Conservation (phyloP, 306 rosid genomes). For the Amphicarpaea edgeworthii region DNA sequence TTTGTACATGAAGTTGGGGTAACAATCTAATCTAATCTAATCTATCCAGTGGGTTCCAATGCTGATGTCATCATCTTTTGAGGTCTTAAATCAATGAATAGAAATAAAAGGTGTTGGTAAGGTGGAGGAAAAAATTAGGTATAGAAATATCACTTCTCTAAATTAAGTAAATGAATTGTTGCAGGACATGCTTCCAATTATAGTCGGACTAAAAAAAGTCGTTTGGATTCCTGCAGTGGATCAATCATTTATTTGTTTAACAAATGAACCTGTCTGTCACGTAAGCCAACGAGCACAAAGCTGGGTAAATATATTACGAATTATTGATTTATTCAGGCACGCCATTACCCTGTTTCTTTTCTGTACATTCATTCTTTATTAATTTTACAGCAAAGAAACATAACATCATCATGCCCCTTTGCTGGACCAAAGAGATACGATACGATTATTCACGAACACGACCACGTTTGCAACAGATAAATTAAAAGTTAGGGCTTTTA, state of each 20-base stretch:
- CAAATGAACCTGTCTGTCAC: background rate
- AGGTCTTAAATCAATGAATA: background rate
- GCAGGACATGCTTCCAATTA: conserved; percentile 1
- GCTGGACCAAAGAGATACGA: conserved; percentile 27
- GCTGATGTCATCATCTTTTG: background rate
- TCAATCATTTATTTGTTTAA: no score
- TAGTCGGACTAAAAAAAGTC: background rate
- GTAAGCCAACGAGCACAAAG: background rate
- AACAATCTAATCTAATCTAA: background rate
- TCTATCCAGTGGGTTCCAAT: background rate
- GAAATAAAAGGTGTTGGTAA: no score
- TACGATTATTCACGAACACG: conserved; percentile 29
- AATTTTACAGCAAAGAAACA: conserved; percentile 34
- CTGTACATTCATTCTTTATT: conserved; percentile 48
- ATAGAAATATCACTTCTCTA: no score
- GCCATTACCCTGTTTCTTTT: conserved; percentile 29
- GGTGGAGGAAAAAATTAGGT: no score
- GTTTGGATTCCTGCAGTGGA: no score
- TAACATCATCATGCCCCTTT: conserved; percentile 30
- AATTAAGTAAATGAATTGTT: conserved; percentile 12
- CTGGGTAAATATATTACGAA: conserved; percentile 20
- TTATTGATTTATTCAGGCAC: background rate
- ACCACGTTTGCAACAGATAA: conserved; percentile 29
- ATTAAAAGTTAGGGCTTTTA: conserved; percentile 35
- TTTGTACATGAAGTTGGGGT: background rate